Evolutionary conservation across 371 early-diverging fungal species (phyloP), one percentile per base, ranked within the genome.

Genomic region (Apophysomyces sp.): DNA sequence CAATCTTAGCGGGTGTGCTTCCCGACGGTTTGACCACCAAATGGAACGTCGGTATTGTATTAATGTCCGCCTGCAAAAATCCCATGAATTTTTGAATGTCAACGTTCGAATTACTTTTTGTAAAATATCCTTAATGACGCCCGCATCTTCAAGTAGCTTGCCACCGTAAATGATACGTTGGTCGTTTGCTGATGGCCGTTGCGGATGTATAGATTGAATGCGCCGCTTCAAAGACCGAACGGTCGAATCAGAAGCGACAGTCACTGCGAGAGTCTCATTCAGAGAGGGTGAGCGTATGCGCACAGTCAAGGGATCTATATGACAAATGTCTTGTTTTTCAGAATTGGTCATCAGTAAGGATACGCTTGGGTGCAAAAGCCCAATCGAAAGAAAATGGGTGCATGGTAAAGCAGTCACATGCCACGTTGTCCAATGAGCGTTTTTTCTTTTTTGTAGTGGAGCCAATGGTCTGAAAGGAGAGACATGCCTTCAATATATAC

Each of bases 161-260:
- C 81, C 81, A 34, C 70, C 65, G 52, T 68, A 76, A 24, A 81
- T 81, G 29, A 81, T 65, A 12, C 81, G 73, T 21, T 81, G 81
- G 49, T 76, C 66, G 9, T n/a, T 29, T 9, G 61, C 27, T n/a
- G 39, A 26, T 26, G 81, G 81, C 21, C 72, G 63, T 9, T 69
- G 66, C 12, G 78, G 81, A 73, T 78, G 78, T 49, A 64, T 41
- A 15, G 51, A 51, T 27, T 67, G 72, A 52, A 81, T 69, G 3
- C 60, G 53, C 11, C 49, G 52, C 59, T 81, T 81, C 9, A 81
- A 57, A 7, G 40, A 21, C 9, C 44, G 16, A 21, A 81, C 51
- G 2, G 75, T 69, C 12, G 73, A 62, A 57, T 69, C 59, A 3
- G 52, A 32, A 3, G 30, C 18, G 2, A 65, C 60, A 8, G n/a